Conservation (phyloP, 2,329 filamentous ascomycete species). For the Aspergillus viridinutans region DNA sequence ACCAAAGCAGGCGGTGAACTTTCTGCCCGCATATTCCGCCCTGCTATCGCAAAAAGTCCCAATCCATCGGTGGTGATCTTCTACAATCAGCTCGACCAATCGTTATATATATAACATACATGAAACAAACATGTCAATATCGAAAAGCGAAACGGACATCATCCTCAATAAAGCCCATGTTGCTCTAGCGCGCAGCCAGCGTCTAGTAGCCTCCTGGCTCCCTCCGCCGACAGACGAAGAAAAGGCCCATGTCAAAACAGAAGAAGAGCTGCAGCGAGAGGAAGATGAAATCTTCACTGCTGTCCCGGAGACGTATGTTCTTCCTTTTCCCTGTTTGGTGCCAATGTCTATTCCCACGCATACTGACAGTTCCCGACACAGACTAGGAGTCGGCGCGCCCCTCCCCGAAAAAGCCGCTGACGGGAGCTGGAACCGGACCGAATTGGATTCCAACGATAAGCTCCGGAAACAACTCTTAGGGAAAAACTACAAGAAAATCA, state of each 20-base stretch:
- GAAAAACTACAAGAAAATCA: constrained; percentile 36
- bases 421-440: constrained; percentile 37
- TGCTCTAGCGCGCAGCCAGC: constrained; percentile 50
- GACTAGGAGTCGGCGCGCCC: constrained; percentile 47
- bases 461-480: constrained; percentile 45
- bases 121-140: constrained; percentile 24
- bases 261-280: constrained; percentile 46
- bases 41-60: constrained; percentile 8
- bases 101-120: not conserved
- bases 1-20: not conserved
- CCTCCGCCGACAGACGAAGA: constrained; percentile 44
- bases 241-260: constrained; percentile 34
- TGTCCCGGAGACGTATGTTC: constrained; percentile 50
- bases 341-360: not conserved
- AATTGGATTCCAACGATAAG: constrained; percentile 42
- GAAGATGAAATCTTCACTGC: constrained; percentile 53
- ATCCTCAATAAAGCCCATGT: constrained; percentile 54
- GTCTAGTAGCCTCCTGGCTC: constrained; percentile 54
- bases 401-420: constrained; percentile 40
- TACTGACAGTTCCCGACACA: constrained; percentile 14
- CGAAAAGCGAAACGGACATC: constrained; percentile 48
- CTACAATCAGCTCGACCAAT: not conserved
- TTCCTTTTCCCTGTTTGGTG: not conserved
- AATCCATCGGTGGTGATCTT: not conserved
- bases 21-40: constrained; percentile 10